These are phyloP conservation scores for Creolimax fragrantissima DNA, from an alignment of 78 protist species.

Conservation along the genomic window DNA sequence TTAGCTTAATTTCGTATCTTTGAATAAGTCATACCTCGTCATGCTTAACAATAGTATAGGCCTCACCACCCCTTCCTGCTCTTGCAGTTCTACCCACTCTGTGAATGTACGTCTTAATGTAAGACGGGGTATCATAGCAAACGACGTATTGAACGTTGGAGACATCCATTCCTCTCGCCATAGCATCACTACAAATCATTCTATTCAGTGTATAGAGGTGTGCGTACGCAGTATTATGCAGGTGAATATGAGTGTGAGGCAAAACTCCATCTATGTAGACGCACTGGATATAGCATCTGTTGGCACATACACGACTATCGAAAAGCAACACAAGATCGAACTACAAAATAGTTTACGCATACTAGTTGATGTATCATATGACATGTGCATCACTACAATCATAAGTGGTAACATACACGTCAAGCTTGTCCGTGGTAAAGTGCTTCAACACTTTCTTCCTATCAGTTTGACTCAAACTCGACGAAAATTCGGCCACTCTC, in stretches of 20 bases:
- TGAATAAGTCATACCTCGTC: background rate
- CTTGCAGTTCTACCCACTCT: slow-evolving; percentile 95
- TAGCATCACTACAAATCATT: slow-evolving; percentile 45
- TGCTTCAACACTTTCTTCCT: background rate
- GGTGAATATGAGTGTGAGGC: background rate
- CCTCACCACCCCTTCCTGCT: slow-evolving; percentile 65
- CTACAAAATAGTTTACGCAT: no score
- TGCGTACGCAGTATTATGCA: background rate
- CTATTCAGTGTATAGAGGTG: no score
- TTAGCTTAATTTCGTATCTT: no score
- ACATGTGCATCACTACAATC: no score
- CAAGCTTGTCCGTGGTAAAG: background rate
- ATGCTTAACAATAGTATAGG: background rate
- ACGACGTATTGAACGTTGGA: slow-evolving; percentile 11
- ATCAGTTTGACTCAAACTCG: background rate
- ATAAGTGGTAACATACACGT: background rate
- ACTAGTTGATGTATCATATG: no score
- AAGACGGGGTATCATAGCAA: slow-evolving; percentile 30
- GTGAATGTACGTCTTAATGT: slow-evolving; percentile 72
- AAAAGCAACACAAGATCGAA: no score
- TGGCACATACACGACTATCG: no score
- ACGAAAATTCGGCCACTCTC: background rate
- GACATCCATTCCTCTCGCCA: slow-evolving; percentile 41
- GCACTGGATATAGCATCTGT: background rate
- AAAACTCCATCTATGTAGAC: no score